Conservation (phyloP, 192 early-diverging fungal species). For the Funneliformis mosseae region DNA sequence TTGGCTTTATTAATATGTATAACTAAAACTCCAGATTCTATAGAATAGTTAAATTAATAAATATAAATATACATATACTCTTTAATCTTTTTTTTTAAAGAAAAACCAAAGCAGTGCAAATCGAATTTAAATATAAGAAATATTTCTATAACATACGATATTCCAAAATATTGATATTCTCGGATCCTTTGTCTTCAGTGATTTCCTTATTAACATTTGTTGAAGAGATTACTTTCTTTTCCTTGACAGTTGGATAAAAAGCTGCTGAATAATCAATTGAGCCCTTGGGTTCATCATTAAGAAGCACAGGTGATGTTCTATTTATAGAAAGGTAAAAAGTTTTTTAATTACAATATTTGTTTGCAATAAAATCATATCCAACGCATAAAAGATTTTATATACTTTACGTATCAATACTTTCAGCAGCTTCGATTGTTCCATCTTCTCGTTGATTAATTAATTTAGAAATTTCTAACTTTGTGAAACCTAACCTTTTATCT, state of each 20-base stretch:
- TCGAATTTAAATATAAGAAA: background rate
- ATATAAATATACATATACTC: background rate
- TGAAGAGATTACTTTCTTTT: background rate
- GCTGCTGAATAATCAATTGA: slow-evolving; percentile 8
- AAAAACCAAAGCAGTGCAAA: background rate
- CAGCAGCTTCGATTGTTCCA: slow-evolving; percentile 34
- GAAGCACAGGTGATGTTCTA: slow-evolving; percentile 3
- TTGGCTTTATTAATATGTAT: slow-evolving; percentile 16
- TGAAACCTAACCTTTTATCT: slow-evolving; percentile 72
- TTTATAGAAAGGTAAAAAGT: background rate
- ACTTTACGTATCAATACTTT: slow-evolving; percentile 37
- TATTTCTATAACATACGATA: background rate
- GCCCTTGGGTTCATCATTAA: slow-evolving; percentile 1
- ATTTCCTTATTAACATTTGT: background rate
- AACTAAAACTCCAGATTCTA: slow-evolving; percentile 31
- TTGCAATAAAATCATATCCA: background rate
- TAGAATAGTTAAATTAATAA: background rate
- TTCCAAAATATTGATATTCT: background rate
- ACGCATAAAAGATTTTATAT: background rate
- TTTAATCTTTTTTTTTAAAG: background rate
- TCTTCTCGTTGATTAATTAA: slow-evolving; percentile 33
- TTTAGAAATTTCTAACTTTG: slow-evolving; percentile 33
- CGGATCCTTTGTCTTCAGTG: background rate
- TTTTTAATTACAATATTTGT: background rate
- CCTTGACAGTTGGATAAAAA: slow-evolving; percentile 23